These are phyloP conservation scores for Sapria himalayana DNA, from an alignment of 345 rosid species.

Conservation along the genomic window DNA sequence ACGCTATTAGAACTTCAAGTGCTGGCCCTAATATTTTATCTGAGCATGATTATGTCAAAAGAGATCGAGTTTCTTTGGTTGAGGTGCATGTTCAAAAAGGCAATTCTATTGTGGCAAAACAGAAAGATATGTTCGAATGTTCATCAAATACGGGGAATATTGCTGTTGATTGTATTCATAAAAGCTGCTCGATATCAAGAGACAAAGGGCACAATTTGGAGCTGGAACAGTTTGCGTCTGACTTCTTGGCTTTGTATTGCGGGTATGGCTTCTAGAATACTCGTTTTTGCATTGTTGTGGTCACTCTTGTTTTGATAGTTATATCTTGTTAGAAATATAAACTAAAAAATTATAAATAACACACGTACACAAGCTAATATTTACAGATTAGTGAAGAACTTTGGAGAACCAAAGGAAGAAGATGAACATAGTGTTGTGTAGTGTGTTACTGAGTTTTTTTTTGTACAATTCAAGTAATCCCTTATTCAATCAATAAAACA, in stretches of 20 bases:
- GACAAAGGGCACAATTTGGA: constrained; percentile 22
- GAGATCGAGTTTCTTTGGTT: constrained; percentile 17
- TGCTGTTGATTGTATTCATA: constrained; percentile 11
- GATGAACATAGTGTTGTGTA: too few relatives aligned
- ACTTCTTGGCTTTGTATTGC: constrained; percentile 79
- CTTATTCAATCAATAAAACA: too few relatives aligned
- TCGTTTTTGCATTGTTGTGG: neutral
- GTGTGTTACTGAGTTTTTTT: too few relatives aligned
- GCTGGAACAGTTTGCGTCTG: constrained; percentile 48
- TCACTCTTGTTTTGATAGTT: too few relatives aligned
- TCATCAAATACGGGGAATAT: constrained; percentile 16
- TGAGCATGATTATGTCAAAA: constrained; percentile 22
- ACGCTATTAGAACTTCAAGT: constrained; percentile 4
- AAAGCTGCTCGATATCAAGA: constrained; percentile 12
- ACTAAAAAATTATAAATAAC: too few relatives aligned
- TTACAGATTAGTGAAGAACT: too few relatives aligned
- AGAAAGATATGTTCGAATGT: constrained; percentile 16
- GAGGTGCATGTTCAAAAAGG: constrained; percentile 10
- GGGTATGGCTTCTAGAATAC: constrained; percentile 24
- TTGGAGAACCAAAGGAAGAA: too few relatives aligned
- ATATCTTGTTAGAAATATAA: too few relatives aligned
- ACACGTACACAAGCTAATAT: too few relatives aligned
- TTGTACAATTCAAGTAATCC: too few relatives aligned
- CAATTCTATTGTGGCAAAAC: constrained; percentile 10
- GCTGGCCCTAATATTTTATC: constrained; percentile 11